Percentiles rank a stretch among this genome's conserved stretches.
Conservation (phyloP, 331 rosid genomes). For the Saraca asoca region DNA sequence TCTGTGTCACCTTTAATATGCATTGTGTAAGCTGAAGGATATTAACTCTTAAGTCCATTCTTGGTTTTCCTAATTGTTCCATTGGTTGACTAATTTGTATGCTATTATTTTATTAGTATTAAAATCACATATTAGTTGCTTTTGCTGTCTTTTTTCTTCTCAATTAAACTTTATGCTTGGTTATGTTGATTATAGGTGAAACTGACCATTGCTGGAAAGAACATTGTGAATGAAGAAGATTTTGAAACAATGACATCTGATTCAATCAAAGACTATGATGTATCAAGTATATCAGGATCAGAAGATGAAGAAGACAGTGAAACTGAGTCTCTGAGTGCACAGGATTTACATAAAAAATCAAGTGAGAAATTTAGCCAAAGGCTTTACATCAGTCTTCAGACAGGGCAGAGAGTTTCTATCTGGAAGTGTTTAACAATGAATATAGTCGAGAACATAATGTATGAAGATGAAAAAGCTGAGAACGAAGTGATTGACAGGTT, state of each 20-base stretch:
- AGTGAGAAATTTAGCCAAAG: conserved; percentile 54
- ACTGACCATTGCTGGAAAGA: conserved; percentile 83
- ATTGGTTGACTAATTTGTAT: too few relatives aligned
- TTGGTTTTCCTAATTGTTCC: not conserved
- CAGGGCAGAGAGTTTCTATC: conserved; percentile 73
- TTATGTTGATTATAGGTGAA: conserved; percentile 65
- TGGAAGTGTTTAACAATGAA: conserved; percentile 79
- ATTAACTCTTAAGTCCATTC: not conserved
- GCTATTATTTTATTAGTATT: too few relatives aligned
- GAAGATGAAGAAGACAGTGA: conserved; percentile 74
- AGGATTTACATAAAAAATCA: conserved; percentile 31
- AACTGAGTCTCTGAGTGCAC: conserved; percentile 32
- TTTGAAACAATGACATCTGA: conserved; percentile 83
- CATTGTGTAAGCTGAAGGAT: conserved; percentile 10
- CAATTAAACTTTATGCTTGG: conserved; percentile 14
- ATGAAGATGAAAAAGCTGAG: conserved; percentile 43
- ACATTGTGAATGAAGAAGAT: conserved; percentile 86
- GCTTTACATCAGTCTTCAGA: conserved; percentile 54
- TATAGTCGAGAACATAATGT: conserved; percentile 52
- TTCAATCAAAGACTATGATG: conserved; percentile 76
- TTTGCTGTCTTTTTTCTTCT: not conserved
- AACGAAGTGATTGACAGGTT: conserved; percentile 58
- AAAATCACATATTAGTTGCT: conserved; percentile 1
- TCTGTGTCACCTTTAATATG: conserved; percentile 27
- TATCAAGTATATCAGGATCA: conserved; percentile 95